Conservation (phyloP, 2,329 filamentous ascomycete genomes). For the Fusarium albidum region DNA sequence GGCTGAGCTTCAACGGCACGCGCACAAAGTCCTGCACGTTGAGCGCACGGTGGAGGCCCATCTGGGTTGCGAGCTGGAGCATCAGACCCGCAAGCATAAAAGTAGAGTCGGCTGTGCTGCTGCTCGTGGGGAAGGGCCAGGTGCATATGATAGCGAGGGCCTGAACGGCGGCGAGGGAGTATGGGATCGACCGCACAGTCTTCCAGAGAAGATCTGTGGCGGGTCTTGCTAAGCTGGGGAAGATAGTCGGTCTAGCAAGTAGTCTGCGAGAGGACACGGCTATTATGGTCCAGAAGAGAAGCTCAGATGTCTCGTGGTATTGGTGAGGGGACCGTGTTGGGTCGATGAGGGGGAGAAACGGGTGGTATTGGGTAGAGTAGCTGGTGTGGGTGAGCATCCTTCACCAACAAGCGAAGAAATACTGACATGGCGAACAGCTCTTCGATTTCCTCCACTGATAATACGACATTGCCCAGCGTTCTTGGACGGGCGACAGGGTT, state of each 20-base stretch:
- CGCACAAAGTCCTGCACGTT: conserved; percentile 31
- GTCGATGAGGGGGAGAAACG: conserved; percentile 1
- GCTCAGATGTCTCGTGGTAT: neutral
- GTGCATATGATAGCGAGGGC: conserved; percentile 39
- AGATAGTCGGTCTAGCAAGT: conserved; percentile 8
- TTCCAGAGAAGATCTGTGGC: conserved; percentile 21
- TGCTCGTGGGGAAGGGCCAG: conserved; percentile 39
- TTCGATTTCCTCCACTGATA: conserved; percentile 3
- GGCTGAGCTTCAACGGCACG: conserved; percentile 5
- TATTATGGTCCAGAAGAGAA: conserved; percentile 19
- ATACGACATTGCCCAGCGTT: neutral
- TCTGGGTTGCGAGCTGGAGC: conserved; percentile 40
- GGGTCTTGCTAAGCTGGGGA: conserved; percentile 4
- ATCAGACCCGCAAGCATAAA: conserved; percentile 39
- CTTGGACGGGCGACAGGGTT: neutral
- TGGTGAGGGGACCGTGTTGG: neutral
- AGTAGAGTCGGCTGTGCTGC: conserved; percentile 34
- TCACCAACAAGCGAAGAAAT: no score
- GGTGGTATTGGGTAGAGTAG: neutral
- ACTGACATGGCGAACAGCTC: neutral
- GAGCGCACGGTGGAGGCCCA: conserved; percentile 36
- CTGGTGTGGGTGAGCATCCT: no score
- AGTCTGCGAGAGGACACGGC: conserved; percentile 6
- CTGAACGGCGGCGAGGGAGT: conserved; percentile 25
- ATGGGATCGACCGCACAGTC: conserved; percentile 6